Base-by-base conservation (phyloP, 1,139 yeast species). In the Candida albicans region DNA sequence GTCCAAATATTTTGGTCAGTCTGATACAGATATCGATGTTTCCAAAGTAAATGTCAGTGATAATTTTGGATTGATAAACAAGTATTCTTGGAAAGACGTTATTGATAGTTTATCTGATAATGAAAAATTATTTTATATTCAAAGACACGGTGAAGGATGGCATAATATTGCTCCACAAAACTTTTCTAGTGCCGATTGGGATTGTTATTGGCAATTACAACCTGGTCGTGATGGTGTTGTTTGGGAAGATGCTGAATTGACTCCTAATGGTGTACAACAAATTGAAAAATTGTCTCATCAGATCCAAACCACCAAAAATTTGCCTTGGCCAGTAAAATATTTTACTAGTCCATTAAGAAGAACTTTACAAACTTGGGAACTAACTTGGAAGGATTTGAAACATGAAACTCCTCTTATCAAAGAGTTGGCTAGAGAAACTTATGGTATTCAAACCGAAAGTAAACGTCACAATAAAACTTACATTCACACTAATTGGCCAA, bases 141-240 rank as follows among this genome's bases (percentile, higher is more conserved):
- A 67, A 35, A 61, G 77, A 51, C 77, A 71, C 44, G 74, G 73
- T 4, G 68, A 69, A 52, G 76, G 74, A 2, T 65, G 51, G 47
- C 76, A 71, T 47, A 43, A 44, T 36, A 32, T 42, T 39, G 46
- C 46, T 4, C 41, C 40, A 6, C 25, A 29, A 12, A 37, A 37
- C 13, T 42, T 40, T n/a, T 40, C 46, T 4, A 65, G 59, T 41
- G 41, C 51, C 18, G 62, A 62, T 9, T 70, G 75, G 75, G 44
- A 44, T 6, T 70, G 77, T 48, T 57, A 57, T 43, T 68, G 67
- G 65, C 68, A 65, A 41, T 49, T 51, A 11, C 49, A 56, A 37
- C 55, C 57, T 37, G 75, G 75, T 7, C 58, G 65, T 44, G 64
- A 59, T 2, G 57, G 57, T 1, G 50, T 58, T 5, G 61, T 57